phyloP scores from a whole-genome alignment of 768 basidiomycete genomes.

The Gyrodon lividus region DNA sequence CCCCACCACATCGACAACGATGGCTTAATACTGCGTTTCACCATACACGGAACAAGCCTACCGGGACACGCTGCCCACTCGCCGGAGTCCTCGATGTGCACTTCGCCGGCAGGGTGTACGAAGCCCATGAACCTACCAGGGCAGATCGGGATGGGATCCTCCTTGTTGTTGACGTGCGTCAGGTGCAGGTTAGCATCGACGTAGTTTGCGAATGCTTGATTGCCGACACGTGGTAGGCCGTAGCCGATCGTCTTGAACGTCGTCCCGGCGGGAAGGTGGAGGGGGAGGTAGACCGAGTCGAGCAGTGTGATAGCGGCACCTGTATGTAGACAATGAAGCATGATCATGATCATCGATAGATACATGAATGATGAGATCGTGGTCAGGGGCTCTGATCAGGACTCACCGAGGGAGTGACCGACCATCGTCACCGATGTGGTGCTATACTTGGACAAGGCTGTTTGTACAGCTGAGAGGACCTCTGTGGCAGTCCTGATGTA shows the following conservation, averaged over 20 bases:
- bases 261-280: slow-evolving; percentile 30
- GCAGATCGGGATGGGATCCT: slow-evolving; percentile 39
- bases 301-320: slow-evolving; percentile 37
- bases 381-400: neutral
- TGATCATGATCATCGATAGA: too few species aligned
- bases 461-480: slow-evolving; percentile 42
- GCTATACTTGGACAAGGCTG: slow-evolving; percentile 33
- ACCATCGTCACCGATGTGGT: slow-evolving; percentile 40
- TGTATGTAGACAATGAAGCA: neutral
- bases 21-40: too few species aligned
- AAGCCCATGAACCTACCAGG: slow-evolving; percentile 37
- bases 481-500: slow-evolving; percentile 38
- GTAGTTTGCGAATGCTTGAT: slow-evolving; percentile 56
- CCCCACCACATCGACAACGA: neutral
- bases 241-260: slow-evolving; percentile 29
- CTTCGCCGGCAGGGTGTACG: slow-evolving; percentile 39
- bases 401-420: slow-evolving; percentile 42
- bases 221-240: slow-evolving; percentile 46
- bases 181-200: slow-evolving; percentile 44
- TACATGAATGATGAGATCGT: neutral
- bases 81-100: slow-evolving; percentile 41
- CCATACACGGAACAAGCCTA: neutral
- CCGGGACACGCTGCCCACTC: slow-evolving; percentile 58
- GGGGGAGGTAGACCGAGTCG: slow-evolving; percentile 36
- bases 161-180: slow-evolving; percentile 53